Percentiles rank a stretch among this genome's conserved stretches.
Evolutionary conservation across 2,329 filamentous ascomycete species (phyloP).

Genomic region (Arthrobotrys musiformis): DNA sequence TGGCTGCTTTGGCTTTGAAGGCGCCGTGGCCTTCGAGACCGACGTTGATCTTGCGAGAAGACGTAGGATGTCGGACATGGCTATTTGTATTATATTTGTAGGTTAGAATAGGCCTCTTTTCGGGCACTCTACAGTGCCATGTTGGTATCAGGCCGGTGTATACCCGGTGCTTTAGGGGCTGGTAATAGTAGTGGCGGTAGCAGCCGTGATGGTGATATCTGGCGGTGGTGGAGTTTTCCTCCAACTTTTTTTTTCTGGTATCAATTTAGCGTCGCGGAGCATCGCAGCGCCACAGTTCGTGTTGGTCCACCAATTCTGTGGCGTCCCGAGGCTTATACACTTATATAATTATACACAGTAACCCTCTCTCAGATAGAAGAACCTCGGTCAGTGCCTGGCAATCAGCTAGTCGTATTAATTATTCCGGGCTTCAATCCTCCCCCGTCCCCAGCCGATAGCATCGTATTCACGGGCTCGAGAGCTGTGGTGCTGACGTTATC

Average conservation of each 20-base stretch:
- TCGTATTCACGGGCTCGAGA: too few relatives aligned
- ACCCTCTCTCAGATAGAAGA: too few relatives aligned
- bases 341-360: too few relatives aligned
- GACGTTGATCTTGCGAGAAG: conserved; percentile 58
- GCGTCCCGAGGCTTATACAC: too few relatives aligned
- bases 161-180: not conserved
- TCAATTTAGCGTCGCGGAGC: conserved; percentile 3
- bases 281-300: conserved; percentile 24
- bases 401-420: too few relatives aligned
- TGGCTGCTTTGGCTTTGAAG: conserved; percentile 36
- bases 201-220: too few relatives aligned
- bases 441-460: not conserved
- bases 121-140: conserved; percentile 7
- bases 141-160: not conserved
- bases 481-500: not conserved
- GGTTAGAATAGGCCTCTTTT: too few relatives aligned
- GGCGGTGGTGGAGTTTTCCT: not conserved
- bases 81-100: too few relatives aligned
- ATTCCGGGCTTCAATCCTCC: not conserved
- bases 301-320: too few relatives aligned
- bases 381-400: too few relatives aligned
- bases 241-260: too few relatives aligned
- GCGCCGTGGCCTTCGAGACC: conserved; percentile 56
- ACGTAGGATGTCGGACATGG: conserved; percentile 58
- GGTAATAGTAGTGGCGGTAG: not conserved